phyloP scores from a whole-genome alignment of 257 asterid genomes.

The Verbena officinalis region DNA sequence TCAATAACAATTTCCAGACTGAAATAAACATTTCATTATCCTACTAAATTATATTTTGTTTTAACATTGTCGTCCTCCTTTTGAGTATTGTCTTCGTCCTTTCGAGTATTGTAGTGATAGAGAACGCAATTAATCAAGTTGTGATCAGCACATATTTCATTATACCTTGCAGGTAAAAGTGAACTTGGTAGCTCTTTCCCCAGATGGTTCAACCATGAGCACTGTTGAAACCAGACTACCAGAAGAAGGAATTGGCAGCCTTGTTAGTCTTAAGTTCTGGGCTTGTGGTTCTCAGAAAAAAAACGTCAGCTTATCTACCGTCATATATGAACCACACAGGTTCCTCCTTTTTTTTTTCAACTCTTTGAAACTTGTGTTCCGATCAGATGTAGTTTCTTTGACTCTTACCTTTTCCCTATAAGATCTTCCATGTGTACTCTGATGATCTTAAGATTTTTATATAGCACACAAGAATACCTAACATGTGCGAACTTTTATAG shows the following conservation, averaged over 20 bases:
- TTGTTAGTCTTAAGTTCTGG: conserved; percentile 89
- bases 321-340: conserved; percentile 99
- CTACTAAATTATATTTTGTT: background rate
- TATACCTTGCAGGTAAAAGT: conserved; percentile 64
- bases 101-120: background rate
- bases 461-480: background rate
- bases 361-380: conserved; percentile 1
- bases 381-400: conserved; percentile 7
- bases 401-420: background rate
- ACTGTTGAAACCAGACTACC: conserved; percentile 90
- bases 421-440: conserved; percentile 3
- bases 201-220: conserved; percentile 79
- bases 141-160: conserved; percentile 14
- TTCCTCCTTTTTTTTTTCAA: conserved; percentile 36
- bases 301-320: conserved; percentile 77
- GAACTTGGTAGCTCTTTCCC: conserved; percentile 79
- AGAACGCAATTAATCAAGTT: conserved; percentile 5
- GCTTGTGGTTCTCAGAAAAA: conserved; percentile 60
- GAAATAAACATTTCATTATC: background rate
- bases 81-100: background rate
- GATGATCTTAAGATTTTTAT: background rate
- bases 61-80: background rate
- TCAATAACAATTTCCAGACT: background rate
- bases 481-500: conserved; percentile 42
- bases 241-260: conserved; percentile 95